Evolutionary conservation across 371 early-diverging fungal genomes (phyloP).

Genomic region (Mucor saturninus): DNA sequence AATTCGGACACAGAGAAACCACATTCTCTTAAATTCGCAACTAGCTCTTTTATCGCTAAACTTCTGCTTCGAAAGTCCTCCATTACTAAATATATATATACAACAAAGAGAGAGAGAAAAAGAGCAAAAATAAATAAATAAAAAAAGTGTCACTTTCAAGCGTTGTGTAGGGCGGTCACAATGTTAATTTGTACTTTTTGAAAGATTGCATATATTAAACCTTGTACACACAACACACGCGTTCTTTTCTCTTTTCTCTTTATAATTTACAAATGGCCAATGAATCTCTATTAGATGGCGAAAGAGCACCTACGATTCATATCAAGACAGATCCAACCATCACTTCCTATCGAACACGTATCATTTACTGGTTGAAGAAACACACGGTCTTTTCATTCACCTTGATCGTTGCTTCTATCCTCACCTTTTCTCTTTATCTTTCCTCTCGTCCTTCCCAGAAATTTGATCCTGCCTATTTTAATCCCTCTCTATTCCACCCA

Average conservation of each 20-base stretch:
- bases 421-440: not conserved
- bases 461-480: not conserved
- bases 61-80: no score
- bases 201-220: not conserved
- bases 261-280: not conserved
- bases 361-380: slow-evolving; percentile 7
- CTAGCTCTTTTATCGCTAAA: no score
- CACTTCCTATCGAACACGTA: slow-evolving; percentile 9
- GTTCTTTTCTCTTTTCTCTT: not conserved
- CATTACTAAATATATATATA: no score
- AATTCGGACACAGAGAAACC: no score
- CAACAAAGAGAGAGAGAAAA: no score
- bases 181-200: slow-evolving; percentile 4
- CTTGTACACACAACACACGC: not conserved
- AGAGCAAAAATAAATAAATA: no score
- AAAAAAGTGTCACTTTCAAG: no score
- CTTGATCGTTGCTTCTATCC: not conserved
- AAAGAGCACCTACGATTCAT: not conserved
- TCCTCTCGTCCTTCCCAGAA: not conserved
- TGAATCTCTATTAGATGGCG: slow-evolving; percentile 10
- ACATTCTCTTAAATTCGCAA: no score
- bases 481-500: not conserved
- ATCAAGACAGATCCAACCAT: slow-evolving; percentile 12
- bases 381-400: slow-evolving; percentile 1
- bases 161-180: no score